Conservation (phyloP, 1,139 yeast genomes). For the Blastobotrys serpentis region DNA sequence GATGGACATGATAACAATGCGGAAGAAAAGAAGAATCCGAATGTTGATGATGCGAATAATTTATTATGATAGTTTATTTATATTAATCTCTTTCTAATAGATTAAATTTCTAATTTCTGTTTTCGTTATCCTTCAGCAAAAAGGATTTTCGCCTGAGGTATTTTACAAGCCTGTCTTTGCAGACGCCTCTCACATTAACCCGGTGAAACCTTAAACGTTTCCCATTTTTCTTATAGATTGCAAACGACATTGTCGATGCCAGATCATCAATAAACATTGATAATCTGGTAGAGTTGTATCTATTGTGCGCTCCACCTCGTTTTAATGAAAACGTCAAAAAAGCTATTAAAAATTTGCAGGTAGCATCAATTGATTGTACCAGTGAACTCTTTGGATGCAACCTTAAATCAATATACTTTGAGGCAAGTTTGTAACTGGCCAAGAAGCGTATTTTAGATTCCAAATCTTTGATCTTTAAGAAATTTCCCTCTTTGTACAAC, state of each 20-base stretch:
- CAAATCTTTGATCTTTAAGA: not conserved
- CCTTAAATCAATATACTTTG: not conserved
- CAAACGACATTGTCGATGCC: not conserved
- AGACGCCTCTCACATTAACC: not conserved
- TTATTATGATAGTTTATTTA: slow-evolving; percentile 8
- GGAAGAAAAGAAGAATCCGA: not conserved
- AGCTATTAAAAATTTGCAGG: not conserved
- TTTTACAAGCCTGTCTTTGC: not conserved
- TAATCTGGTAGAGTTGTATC: not conserved
- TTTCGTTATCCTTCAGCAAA: too few relatives aligned
- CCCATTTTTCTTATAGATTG: not conserved
- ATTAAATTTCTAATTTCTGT: not conserved
- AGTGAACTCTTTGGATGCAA: not conserved
- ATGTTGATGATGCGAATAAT: not conserved
- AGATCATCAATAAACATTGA: not conserved
- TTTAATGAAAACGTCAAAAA: not conserved
- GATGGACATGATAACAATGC: not conserved
- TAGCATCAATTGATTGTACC: not conserved
- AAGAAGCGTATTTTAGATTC: not conserved
- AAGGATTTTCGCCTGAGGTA: not conserved
- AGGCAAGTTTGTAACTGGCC: slow-evolving; percentile 3
- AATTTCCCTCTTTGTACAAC: not conserved
- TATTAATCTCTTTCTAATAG: slow-evolving; percentile 8
- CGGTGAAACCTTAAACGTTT: not conserved
- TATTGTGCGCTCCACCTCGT: not conserved